These are phyloP conservation scores for Flaveria ramosissima DNA, from an alignment of 129 eudicot genomes.

Conservation along the genomic window DNA sequence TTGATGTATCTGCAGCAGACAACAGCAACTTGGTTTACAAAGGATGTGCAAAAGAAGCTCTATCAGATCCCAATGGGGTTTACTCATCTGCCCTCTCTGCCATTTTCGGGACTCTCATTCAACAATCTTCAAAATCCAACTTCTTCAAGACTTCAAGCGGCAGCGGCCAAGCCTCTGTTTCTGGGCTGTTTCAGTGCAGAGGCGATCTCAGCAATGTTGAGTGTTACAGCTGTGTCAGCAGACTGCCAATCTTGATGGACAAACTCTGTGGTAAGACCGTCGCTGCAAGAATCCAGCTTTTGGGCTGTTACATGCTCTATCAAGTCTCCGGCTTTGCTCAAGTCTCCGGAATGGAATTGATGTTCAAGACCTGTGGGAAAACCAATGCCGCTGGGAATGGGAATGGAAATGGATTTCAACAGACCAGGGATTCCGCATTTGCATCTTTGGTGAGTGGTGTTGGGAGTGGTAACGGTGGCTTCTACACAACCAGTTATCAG, in stretches of 20 bases:
- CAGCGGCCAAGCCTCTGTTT: conserved; percentile 50
- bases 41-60: conserved; percentile 73
- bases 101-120: conserved; percentile 65
- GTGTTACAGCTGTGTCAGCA: conserved; percentile 75
- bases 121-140: conserved; percentile 76
- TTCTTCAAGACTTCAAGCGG: conserved; percentile 74
- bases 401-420: conserved; percentile 58
- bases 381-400: conserved; percentile 34
- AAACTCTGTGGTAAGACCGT: conserved; percentile 77
- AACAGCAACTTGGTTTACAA: conserved; percentile 68
- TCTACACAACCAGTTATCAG: conserved; percentile 60
- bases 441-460: conserved; percentile 52
- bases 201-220: conserved; percentile 75
- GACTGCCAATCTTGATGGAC: conserved; percentile 63
- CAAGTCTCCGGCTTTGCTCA: conserved; percentile 78
- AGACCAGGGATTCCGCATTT: conserved; percentile 67
- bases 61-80: conserved; percentile 81
- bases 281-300: conserved; percentile 85
- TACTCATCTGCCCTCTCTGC: conserved; percentile 74
- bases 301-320: conserved; percentile 80
- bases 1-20: conserved; percentile 48
- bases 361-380: conserved; percentile 76
- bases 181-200: conserved; percentile 86
- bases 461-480: conserved; percentile 42
- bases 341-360: conserved; percentile 74